Conservation (phyloP, 345 rosid genomes). For the Cardiospermum halicacabum region DNA sequence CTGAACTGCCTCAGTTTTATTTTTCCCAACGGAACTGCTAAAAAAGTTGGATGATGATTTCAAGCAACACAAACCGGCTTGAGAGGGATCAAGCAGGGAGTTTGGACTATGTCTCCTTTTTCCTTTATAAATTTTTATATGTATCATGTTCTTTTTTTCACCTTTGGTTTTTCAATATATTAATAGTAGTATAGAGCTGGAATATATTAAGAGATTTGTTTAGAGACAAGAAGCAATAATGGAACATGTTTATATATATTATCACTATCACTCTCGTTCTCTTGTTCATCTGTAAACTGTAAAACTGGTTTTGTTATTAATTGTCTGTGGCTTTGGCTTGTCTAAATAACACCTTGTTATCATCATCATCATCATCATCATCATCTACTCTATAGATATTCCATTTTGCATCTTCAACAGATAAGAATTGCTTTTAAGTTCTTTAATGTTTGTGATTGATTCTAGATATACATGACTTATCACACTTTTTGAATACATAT, state of each 20-base stretch:
- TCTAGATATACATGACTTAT: no score
- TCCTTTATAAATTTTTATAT: background rate
- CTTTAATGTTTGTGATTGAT: no score
- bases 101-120: slow-evolving; percentile 29
- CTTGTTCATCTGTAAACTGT: slow-evolving; percentile 9
- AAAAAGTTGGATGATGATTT: slow-evolving; percentile 2
- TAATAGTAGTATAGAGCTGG: background rate
- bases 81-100: slow-evolving; percentile 45
- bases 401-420: no score
- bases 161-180: background rate
- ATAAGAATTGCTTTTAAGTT: no score
- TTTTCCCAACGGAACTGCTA: background rate
- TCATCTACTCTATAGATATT: background rate
- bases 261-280: slow-evolving; percentile 10
- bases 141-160: slow-evolving; percentile 10
- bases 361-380: background rate
- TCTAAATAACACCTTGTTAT: slow-evolving; percentile 13
- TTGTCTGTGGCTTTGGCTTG: slow-evolving; percentile 9
- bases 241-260: slow-evolving; percentile 14
- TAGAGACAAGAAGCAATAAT: slow-evolving; percentile 18
- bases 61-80: slow-evolving; percentile 43
- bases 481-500: no score
- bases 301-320: background rate
- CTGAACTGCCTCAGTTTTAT: slow-evolving; percentile 27
- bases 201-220: slow-evolving; percentile 14